These are phyloP conservation scores for Violaceomyces palustris DNA, from an alignment of 1,284 basidiomycete species.

Conservation along the genomic window DNA sequence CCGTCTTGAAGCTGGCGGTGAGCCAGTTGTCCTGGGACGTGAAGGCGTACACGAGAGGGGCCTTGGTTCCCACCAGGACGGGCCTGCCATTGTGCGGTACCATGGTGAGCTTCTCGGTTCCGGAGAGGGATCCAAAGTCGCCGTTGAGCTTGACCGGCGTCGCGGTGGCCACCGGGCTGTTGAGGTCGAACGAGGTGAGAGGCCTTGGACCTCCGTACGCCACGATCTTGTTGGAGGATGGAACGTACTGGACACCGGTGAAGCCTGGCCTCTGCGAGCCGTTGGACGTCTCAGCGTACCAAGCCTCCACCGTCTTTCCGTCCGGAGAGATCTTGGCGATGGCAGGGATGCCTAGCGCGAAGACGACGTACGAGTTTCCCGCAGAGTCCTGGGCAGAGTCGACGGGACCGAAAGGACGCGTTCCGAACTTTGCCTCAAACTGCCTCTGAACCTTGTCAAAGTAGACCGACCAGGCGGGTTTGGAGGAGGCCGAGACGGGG, in stretches of 20 bases:
- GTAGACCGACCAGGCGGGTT: constrained; percentile 36
- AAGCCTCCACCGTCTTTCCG: constrained; percentile 28
- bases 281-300: constrained; percentile 33
- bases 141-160: constrained; percentile 33
- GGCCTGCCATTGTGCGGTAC: constrained; percentile 14
- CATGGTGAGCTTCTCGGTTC: constrained; percentile 42
- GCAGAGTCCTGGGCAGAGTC: constrained; percentile 42
- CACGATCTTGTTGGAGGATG: constrained; percentile 31
- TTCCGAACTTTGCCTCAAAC: constrained; percentile 26
- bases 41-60: constrained; percentile 42
- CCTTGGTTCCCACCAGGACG: constrained; percentile 42
- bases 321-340: constrained; percentile 43
- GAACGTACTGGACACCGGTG: constrained; percentile 41
- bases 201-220: constrained; percentile 47
- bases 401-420: constrained; percentile 45
- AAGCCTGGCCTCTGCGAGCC: constrained; percentile 45
- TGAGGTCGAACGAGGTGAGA: constrained; percentile 40
- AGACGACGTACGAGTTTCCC: constrained; percentile 49
- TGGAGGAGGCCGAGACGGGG: constrained; percentile 22
- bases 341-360: constrained; percentile 46
- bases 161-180: constrained; percentile 13
- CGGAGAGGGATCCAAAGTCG: constrained; percentile 29
- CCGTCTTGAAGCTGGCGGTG: constrained; percentile 21
- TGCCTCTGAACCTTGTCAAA: constrained; percentile 32
- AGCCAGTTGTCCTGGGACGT: constrained; percentile 36